Conservation (phyloP, 306 rosid genomes). For the Cucumis sativus region Cucumber_9930_V3 NC_026657.2:34678501-34679000, state of each 20-base stretch:
- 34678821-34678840: not conserved
- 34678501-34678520: slow-evolving; percentile 91
- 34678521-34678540: slow-evolving; percentile 58
- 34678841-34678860: not conserved
- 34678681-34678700: not conserved
- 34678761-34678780: slow-evolving; percentile 80
- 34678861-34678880: not conserved
- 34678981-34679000: no score
- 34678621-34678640: not conserved
- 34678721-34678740: slow-evolving; percentile 84
- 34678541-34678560: slow-evolving; percentile 46
- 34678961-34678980: not conserved
- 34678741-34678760: slow-evolving; percentile 90
- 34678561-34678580: slow-evolving; percentile 56
- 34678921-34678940: not conserved
- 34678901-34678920: not conserved
- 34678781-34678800: slow-evolving; percentile 47
- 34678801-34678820: slow-evolving; percentile 1
- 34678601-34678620: slow-evolving; percentile 3
- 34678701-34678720: slow-evolving; percentile 54
- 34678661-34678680: not conserved
- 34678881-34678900: not conserved
- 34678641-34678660: not conserved
- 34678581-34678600: slow-evolving; percentile 33
- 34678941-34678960: not conserved